Conservation (phyloP, 805 yeast species). For the Cyberlindnera japonica region DNA sequence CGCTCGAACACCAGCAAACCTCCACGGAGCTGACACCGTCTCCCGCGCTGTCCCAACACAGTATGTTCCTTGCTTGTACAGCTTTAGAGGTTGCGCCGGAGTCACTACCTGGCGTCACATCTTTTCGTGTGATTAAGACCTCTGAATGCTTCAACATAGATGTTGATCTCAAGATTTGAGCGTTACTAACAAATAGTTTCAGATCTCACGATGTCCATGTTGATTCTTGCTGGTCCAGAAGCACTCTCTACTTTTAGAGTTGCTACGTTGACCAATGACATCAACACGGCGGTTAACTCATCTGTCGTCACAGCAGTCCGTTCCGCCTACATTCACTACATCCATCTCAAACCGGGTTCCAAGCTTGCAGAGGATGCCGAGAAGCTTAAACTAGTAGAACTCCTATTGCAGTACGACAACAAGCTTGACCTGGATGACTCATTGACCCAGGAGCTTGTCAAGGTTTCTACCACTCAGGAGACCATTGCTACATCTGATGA, state of each 20-base stretch:
- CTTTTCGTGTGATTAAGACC: too few species aligned
- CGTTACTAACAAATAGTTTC: neutral
- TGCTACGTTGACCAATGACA: constrained; percentile 62
- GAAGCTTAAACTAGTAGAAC: constrained; percentile 48
- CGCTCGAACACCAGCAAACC: constrained; percentile 3
- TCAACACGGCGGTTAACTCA: constrained; percentile 63
- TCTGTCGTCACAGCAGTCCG: constrained; percentile 67
- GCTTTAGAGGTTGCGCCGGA: constrained; percentile 1
- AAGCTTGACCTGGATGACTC: constrained; percentile 52
- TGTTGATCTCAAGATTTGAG: neutral
- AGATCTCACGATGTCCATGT: constrained; percentile 34
- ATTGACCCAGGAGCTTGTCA: constrained; percentile 39
- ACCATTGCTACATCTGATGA: constrained; percentile 32
- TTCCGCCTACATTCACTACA: constrained; percentile 77
- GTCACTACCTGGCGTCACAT: too few species aligned
- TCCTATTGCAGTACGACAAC: constrained; percentile 71
- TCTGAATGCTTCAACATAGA: too few species aligned
- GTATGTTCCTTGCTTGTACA: neutral
- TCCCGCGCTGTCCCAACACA: constrained; percentile 1
- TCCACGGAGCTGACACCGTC: constrained; percentile 14
- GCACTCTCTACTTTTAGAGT: constrained; percentile 89
- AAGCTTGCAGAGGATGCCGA: constrained; percentile 27
- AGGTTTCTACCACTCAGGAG: constrained; percentile 31
- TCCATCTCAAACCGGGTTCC: constrained; percentile 47
- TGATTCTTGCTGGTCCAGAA: constrained; percentile 78